Evolutionary conservation across 164 flowering plant genomes (phyloP), one percentile per base, ranked within the genome.

Genomic region (Tetracentron sinense): DNA sequence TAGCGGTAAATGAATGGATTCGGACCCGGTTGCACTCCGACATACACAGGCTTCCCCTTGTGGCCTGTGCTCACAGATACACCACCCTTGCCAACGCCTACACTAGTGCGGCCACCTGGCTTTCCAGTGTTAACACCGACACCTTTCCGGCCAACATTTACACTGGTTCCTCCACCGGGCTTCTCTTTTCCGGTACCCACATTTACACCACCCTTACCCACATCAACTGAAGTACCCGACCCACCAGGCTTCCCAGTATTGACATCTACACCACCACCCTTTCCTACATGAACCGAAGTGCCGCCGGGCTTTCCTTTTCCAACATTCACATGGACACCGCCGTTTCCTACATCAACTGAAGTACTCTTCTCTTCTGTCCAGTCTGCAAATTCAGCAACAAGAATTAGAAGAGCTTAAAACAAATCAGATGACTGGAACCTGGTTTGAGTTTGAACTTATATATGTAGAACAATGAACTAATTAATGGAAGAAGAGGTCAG

Each of bases 51-150:
- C 61, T 61, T 61, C 12, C 66, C 69, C 38, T 51, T 64, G 58
- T 42, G 47, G 38, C 72, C 72, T 26, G 69, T 46, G 31, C 27
- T 33, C 20, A 69, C 74, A n/a, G 16, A 23, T 11, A 76, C 76
- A 10, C 74, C 79, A 25, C 67, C 73, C 29, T 65, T 62, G 0
- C 62, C 69, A 2, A 64, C 74, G 27, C 22, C 23, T 0, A 69
- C 79, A 0, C 46, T 55, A 25, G 73, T 61, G 6, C 47, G 26
- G 10, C 68, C 62, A 10, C 58, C 54, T 2, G 60, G 65, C 61
- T 53, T 61, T 20, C 70, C 60, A 7, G 65, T 53, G 42, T 60
- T 19, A 4, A 70, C 72, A 10, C 56, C 71, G 3, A 69, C 70
- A 25, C 54, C 76, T 28, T 56, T 44, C 15, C 31, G 25, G 2